These are phyloP conservation scores for Austropuccinia psidii DNA, from an alignment of 1,284 basidiomycete species.

Conservation along the genomic window DNA sequence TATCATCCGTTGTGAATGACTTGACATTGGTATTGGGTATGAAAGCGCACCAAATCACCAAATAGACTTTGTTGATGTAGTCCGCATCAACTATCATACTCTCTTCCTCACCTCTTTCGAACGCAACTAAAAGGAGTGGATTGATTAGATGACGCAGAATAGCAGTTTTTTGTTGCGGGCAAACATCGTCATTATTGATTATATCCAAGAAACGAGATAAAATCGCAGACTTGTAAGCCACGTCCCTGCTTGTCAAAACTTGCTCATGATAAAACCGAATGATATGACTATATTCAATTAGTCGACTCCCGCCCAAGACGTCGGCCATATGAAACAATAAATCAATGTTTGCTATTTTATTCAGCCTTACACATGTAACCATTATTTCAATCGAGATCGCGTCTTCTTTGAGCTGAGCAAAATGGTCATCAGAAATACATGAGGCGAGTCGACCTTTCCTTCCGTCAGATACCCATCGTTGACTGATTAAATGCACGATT, in stretches of 20 bases:
- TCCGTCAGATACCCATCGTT: constrained; percentile 34
- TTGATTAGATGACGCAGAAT: constrained; percentile 82
- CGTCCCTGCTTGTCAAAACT: constrained; percentile 57
- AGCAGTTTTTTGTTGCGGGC: constrained; percentile 73
- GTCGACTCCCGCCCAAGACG: constrained; percentile 70
- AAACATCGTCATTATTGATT: constrained; percentile 62
- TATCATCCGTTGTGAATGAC: constrained; percentile 62
- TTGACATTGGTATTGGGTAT: constrained; percentile 49
- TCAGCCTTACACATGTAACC: constrained; percentile 55
- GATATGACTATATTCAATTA: constrained; percentile 72
- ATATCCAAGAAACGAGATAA: constrained; percentile 76
- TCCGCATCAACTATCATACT: constrained; percentile 61
- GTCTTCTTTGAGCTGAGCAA: constrained; percentile 55
- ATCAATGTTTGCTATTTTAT: constrained; percentile 68
- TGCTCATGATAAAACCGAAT: constrained; percentile 82
- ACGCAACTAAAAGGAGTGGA: constrained; percentile 74
- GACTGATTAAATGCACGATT: constrained; percentile 32
- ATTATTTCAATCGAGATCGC: constrained; percentile 67
- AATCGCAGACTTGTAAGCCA: constrained; percentile 69
- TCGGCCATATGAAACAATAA: constrained; percentile 80
- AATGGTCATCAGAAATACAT: constrained; percentile 51
- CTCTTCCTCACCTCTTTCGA: constrained; percentile 52
- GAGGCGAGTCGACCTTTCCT: constrained; percentile 45
- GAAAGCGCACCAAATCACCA: constrained; percentile 71
- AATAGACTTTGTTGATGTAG: constrained; percentile 63